Conservation (phyloP, 495 filamentous ascomycete genomes). For the Trichodelitschia bisporula region DNA sequence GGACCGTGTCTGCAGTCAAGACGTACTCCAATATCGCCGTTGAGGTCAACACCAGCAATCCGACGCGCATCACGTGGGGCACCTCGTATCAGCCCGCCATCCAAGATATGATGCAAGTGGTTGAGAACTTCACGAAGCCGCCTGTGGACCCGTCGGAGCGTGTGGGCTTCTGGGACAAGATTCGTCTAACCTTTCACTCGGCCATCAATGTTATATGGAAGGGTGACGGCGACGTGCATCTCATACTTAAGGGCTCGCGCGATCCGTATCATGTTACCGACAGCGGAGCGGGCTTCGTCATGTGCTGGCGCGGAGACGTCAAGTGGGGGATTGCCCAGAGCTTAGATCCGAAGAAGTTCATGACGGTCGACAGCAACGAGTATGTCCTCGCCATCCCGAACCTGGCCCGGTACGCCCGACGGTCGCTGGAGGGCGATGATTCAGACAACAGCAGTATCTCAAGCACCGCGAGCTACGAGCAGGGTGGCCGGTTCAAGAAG, state of each 20-base stretch:
- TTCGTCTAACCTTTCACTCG: constrained; percentile 86
- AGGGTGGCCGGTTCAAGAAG: constrained; percentile 57
- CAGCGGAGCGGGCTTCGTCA: constrained; percentile 78
- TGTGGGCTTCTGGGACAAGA: constrained; percentile 98
- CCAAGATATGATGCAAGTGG: constrained; percentile 99
- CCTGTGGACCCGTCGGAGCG: constrained; percentile 82
- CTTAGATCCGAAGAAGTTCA: constrained; percentile 72
- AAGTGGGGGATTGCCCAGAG: constrained; percentile 59
- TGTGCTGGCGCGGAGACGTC: constrained; percentile 93
- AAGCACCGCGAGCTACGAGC: not conserved
- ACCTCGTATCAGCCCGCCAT: constrained; percentile 95
- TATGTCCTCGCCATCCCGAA: constrained; percentile 87
- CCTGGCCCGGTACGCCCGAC: constrained; percentile 64
- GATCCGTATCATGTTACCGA: constrained; percentile 89
- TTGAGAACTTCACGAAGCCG: constrained; percentile 90
- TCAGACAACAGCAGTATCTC: constrained; percentile 19
- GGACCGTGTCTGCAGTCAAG: constrained; percentile 87
- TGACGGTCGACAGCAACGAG: constrained; percentile 85
- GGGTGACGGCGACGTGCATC: constrained; percentile 85
- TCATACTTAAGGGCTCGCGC: constrained; percentile 73
- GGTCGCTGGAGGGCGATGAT: constrained; percentile 25
- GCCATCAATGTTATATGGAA: constrained; percentile 71
- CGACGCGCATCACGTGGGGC: constrained; percentile 89
- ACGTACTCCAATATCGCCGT: constrained; percentile 80
- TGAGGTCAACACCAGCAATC: constrained; percentile 75